These are phyloP conservation scores for Hemerocallis citrina DNA, from an alignment of 106 monocot species.

Conservation along the genomic window DNA sequence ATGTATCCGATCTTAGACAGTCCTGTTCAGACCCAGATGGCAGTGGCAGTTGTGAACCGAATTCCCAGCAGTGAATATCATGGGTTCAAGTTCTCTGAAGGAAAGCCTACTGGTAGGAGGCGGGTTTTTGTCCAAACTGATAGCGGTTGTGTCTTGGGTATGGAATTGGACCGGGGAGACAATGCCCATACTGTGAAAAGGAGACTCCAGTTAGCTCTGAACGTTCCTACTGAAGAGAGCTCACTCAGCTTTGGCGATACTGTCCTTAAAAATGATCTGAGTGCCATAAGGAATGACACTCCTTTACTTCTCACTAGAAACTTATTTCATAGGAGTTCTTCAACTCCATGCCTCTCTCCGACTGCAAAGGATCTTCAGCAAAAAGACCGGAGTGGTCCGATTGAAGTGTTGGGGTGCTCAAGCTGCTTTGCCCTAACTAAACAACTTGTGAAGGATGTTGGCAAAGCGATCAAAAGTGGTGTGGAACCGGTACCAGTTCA, in stretches of 20 bases:
- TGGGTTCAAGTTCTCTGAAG: constrained; percentile 14
- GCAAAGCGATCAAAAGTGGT: constrained; percentile 46
- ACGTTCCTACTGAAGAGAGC: constrained; percentile 69
- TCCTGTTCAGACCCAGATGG: constrained; percentile 59
- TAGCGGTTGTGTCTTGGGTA: constrained; percentile 32
- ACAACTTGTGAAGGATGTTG: constrained; percentile 55
- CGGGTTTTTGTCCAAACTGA: constrained; percentile 60
- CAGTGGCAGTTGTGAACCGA: constrained; percentile 24
- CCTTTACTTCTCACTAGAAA: constrained; percentile 61
- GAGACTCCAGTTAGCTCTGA: constrained; percentile 39
- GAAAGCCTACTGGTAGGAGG: constrained; percentile 20
- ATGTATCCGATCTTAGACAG: constrained; percentile 44
- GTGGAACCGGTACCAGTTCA: constrained; percentile 59
- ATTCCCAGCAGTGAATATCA: constrained; percentile 14
- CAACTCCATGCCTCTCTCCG: constrained; percentile 42
- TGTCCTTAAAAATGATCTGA: constrained; percentile 64
- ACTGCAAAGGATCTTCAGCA: constrained; percentile 19
- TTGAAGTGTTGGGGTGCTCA: constrained; percentile 66
- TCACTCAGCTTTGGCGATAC: constrained; percentile 63
- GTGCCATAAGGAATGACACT: constrained; percentile 50
- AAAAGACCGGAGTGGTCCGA: constrained; percentile 31
- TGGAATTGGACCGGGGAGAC: constrained; percentile 40
- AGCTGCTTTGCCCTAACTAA: constrained; percentile 33
- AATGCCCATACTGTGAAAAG: constrained; percentile 43
- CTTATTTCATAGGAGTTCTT: constrained; percentile 31